These are phyloP conservation scores for Fusarium sp. DNA, from an alignment of 2,329 filamentous ascomycete species.

Conservation along the genomic window DNA sequence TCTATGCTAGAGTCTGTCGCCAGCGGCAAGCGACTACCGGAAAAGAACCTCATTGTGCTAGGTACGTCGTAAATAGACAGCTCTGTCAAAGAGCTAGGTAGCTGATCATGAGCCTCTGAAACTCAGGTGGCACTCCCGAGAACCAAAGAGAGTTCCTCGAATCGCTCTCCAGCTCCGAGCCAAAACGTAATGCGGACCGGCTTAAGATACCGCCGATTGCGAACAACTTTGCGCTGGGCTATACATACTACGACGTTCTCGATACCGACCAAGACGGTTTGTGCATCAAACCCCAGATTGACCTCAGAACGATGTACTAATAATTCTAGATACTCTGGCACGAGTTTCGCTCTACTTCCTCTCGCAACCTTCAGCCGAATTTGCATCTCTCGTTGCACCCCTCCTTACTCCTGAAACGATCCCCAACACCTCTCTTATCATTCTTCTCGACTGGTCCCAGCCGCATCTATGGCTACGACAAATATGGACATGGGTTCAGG, in stretches of 20 bases:
- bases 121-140: slow-evolving; percentile 78
- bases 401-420: slow-evolving; percentile 86
- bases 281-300: slow-evolving; percentile 19
- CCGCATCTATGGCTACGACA: slow-evolving; percentile 93
- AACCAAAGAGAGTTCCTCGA: slow-evolving; percentile 87
- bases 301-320: slow-evolving; percentile 28
- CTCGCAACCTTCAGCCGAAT: slow-evolving; percentile 83
- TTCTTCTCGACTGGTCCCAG: slow-evolving; percentile 95
- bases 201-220: slow-evolving; percentile 80
- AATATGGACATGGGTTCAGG: slow-evolving; percentile 86
- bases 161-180: slow-evolving; percentile 63
- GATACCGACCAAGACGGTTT: slow-evolving; percentile 92
- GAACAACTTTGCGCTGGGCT: slow-evolving; percentile 91
- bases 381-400: slow-evolving; percentile 83
- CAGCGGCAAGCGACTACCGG: slow-evolving; percentile 86
- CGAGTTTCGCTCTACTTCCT: slow-evolving; percentile 90
- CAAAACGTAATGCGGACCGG: slow-evolving; percentile 62
- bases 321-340: slow-evolving; percentile 80
- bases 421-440: slow-evolving; percentile 85
- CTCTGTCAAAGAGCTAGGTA: slow-evolving; percentile 7
- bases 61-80: slow-evolving; percentile 60
- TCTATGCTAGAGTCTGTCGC: slow-evolving; percentile 91
- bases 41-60: slow-evolving; percentile 89
- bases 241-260: slow-evolving; percentile 94
- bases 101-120: slow-evolving; percentile 42